Conservation (phyloP, 345 rosid species). For the Dipteronia sinensis region DNA sequence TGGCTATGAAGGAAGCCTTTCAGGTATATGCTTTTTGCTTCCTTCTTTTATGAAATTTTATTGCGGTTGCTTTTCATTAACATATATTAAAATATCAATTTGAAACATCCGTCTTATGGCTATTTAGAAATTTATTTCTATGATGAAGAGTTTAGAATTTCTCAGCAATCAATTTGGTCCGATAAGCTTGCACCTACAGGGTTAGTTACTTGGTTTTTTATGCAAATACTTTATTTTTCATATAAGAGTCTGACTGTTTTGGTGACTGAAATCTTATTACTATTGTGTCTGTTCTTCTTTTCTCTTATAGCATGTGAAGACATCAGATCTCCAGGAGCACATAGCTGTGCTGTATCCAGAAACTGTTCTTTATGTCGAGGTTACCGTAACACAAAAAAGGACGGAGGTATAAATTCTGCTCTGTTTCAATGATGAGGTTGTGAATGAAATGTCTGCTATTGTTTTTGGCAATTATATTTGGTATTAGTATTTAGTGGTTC, state of each 20-base stretch:
- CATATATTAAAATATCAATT: not conserved
- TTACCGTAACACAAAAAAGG: constrained; percentile 45
- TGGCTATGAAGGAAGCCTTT: constrained; percentile 57
- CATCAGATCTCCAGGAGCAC: constrained; percentile 40
- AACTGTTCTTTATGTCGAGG: constrained; percentile 69
- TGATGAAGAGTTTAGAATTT: not conserved
- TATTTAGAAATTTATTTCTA: not conserved
- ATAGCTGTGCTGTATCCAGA: constrained; percentile 51
- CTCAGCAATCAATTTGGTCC: too few relatives aligned
- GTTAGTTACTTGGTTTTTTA: not conserved
- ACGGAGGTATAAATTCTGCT: constrained; percentile 47
- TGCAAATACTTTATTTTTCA: not conserved
- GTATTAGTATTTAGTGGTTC: not conserved
- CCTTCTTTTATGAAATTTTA: constrained; percentile 4
- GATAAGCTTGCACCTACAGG: too few relatives aligned
- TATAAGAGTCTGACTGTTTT: not conserved
- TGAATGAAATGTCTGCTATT: not conserved
- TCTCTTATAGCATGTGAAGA: constrained; percentile 40
- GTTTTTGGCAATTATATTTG: not conserved
- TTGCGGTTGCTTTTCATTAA: not conserved
- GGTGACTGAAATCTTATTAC: not conserved
- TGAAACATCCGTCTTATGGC: not conserved
- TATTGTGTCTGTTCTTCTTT: constrained; percentile 4
- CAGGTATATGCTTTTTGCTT: constrained; percentile 25
- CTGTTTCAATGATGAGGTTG: not conserved